Conservation (phyloP, 495 filamentous ascomycete genomes). For the Thermothielavioides terrestris region DNA sequence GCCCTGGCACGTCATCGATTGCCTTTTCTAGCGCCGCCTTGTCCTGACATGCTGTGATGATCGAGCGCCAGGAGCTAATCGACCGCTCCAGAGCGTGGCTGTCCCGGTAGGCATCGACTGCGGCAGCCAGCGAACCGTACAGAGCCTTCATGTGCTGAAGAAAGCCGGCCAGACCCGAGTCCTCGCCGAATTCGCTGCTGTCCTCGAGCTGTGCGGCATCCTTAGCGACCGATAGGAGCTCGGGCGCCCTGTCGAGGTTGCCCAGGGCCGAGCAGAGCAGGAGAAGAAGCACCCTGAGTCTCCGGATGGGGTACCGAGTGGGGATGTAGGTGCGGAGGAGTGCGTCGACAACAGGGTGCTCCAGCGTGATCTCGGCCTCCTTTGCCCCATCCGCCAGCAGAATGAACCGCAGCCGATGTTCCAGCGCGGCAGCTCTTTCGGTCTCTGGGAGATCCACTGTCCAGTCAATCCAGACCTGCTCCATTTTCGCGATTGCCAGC, state of each 20-base stretch:
- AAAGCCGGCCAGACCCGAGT: slow-evolving; percentile 46
- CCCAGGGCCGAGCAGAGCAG: slow-evolving; percentile 33
- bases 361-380: slow-evolving; percentile 22
- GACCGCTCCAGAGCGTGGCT: slow-evolving; percentile 40
- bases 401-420: slow-evolving; percentile 40
- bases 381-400: slow-evolving; percentile 23
- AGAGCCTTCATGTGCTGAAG: slow-evolving; percentile 51
- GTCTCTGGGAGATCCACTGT: slow-evolving; percentile 31
- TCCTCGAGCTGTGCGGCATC: slow-evolving; percentile 26
- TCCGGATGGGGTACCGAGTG: slow-evolving; percentile 36
- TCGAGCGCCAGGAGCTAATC: slow-evolving; percentile 43
- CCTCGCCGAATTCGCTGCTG: slow-evolving; percentile 36
- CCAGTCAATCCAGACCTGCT: slow-evolving; percentile 38
- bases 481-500: slow-evolving; percentile 38
- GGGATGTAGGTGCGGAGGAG: slow-evolving; percentile 36
- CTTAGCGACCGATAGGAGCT: slow-evolving; percentile 32
- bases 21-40: slow-evolving; percentile 42
- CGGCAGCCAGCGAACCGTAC: slow-evolving; percentile 42
- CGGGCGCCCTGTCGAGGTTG: slow-evolving; percentile 18
- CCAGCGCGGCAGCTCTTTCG: slow-evolving; percentile 42
- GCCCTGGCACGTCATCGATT: slow-evolving; percentile 55
- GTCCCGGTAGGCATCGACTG: slow-evolving; percentile 45
- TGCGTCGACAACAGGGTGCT: slow-evolving; percentile 29
- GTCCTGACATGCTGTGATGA: slow-evolving; percentile 41
- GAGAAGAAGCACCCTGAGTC: slow-evolving; percentile 32